Conservation (phyloP, 176 grass and related monocot species). For the Hordeum marinum region DNA sequence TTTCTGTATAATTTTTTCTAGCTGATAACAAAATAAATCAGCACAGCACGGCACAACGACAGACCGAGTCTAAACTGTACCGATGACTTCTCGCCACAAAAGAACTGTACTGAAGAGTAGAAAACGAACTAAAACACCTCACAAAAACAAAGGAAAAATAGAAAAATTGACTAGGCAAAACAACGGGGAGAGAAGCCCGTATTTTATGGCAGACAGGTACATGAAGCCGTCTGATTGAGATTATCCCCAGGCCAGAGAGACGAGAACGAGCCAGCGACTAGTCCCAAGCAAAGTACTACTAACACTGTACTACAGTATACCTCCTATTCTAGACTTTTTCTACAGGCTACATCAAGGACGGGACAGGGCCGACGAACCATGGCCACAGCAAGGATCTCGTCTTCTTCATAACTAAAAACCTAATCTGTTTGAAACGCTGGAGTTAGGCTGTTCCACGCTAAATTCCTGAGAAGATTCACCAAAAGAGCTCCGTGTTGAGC, state of each 20-base stretch:
- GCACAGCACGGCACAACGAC: neutral
- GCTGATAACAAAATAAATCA: neutral
- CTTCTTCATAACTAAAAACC: too few relatives aligned
- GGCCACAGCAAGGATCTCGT: too few relatives aligned
- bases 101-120: neutral
- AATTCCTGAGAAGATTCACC: neutral
- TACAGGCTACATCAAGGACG: neutral
- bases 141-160: too few relatives aligned
- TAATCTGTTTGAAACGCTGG: too few relatives aligned
- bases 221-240: neutral
- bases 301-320: too few relatives aligned
- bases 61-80: neutral
- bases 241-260: slow-evolving; percentile 22
- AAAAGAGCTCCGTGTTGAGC: too few relatives aligned
- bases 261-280: neutral
- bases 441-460: too few relatives aligned
- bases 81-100: neutral
- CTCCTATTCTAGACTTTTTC: neutral
- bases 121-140: neutral
- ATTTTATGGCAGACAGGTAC: too few relatives aligned
- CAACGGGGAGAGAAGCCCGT: too few relatives aligned
- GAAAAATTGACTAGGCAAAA: too few relatives aligned
- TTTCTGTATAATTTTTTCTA: neutral
- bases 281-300: neutral
- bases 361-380: slow-evolving; percentile 1